These are phyloP conservation scores for Globisporangium heterothallicum DNA, from an alignment of 352 stramenopile genomes.

Conservation along the genomic window DNA sequence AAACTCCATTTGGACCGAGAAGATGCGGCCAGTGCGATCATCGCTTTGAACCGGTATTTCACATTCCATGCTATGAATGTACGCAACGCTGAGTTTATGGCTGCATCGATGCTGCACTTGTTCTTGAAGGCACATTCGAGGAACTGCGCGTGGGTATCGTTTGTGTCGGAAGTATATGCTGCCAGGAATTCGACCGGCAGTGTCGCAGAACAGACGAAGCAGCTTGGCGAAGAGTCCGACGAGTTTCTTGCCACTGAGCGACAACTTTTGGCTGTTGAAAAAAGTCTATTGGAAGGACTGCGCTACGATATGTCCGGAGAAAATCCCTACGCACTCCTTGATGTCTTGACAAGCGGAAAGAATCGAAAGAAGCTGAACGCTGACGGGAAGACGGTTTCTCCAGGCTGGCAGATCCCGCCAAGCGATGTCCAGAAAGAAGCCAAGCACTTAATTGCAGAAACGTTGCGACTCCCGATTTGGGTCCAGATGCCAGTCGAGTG, in stretches of 20 bases:
- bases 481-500: constrained; percentile 54
- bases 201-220: constrained; percentile 14
- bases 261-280: constrained; percentile 56
- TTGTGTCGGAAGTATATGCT: constrained; percentile 70
- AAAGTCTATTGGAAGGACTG: constrained; percentile 61
- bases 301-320: constrained; percentile 70
- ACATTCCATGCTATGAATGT: constrained; percentile 69
- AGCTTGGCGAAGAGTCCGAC: constrained; percentile 24
- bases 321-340: constrained; percentile 66
- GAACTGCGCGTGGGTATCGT: constrained; percentile 49
- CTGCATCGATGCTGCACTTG: constrained; percentile 64
- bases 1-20: constrained; percentile 56
- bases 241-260: constrained; percentile 49
- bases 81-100: constrained; percentile 55
- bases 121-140: constrained; percentile 70
- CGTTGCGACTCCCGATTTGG: constrained; percentile 58
- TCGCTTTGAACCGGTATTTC: constrained; percentile 76
- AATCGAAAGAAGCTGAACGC: constrained; percentile 30
- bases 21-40: constrained; percentile 66
- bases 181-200: constrained; percentile 33
- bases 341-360: constrained; percentile 50
- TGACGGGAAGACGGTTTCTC: constrained; percentile 11
- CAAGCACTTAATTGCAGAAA: constrained; percentile 53
- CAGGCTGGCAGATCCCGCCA: constrained; percentile 18
- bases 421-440: constrained; percentile 60